Evolutionary conservation across 2,329 filamentous ascomycete species (phyloP).

Genomic region (Rhynchosporium agropyri): DNA sequence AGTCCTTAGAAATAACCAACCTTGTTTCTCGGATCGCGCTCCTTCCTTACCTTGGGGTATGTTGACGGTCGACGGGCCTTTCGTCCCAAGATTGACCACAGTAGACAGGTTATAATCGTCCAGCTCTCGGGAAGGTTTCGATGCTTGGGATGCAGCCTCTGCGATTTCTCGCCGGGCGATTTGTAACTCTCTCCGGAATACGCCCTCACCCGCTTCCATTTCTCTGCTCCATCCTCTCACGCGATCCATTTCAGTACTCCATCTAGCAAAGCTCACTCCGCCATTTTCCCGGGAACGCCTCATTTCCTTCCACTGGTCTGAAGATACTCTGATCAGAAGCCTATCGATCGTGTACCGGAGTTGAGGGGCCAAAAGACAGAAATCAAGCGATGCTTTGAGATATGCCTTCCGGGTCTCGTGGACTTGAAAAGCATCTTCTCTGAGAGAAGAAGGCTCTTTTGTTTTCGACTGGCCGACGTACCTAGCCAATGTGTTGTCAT

Average conservation of each 20-base stretch:
- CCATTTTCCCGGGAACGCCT: conserved; percentile 69
- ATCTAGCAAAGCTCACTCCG: conserved; percentile 63
- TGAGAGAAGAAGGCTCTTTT: conserved; percentile 86
- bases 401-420: conserved; percentile 92
- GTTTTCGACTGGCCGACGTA: conserved; percentile 87
- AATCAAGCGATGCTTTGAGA: conserved; percentile 90
- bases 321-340: conserved; percentile 80
- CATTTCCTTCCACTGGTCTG: conserved; percentile 88
- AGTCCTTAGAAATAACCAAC: conserved; percentile 86
- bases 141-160: conserved; percentile 69
- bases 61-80: conserved; percentile 60
- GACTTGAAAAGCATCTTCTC: conserved; percentile 94
- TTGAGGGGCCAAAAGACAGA: conserved; percentile 84
- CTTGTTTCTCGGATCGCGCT: conserved; percentile 74
- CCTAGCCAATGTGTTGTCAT: conserved; percentile 78
- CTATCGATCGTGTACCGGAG: conserved; percentile 82
- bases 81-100: conserved; percentile 80
- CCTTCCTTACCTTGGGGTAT: conserved; percentile 55
- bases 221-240: conserved; percentile 91
- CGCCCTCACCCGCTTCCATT: conserved; percentile 85
- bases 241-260: conserved; percentile 82
- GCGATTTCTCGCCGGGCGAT: conserved; percentile 80
- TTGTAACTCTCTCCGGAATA: conserved; percentile 81
- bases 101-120: conserved; percentile 92
- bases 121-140: conserved; percentile 84